Evolutionary conservation across 1,139 yeast genomes (phyloP).

Genomic region (Cylindricascospora bacillispora): DNA sequence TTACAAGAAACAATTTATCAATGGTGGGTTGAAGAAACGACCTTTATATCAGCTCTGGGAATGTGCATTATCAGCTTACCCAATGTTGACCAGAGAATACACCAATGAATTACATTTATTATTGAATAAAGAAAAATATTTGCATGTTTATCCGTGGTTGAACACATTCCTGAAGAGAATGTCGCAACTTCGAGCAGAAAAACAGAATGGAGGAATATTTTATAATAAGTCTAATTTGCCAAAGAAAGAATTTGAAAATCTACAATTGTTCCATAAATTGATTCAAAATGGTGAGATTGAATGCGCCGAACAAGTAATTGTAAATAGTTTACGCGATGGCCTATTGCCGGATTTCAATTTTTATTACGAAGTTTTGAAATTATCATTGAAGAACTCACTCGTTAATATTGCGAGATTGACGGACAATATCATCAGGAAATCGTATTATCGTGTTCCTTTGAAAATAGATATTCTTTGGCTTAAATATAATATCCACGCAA

Average conservation of each 20-base stretch:
- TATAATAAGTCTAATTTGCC: constrained; percentile 2
- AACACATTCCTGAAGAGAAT: constrained; percentile 3
- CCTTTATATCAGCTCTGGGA: constrained; percentile 11
- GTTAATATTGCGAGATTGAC: constrained; percentile 10
- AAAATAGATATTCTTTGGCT: constrained; percentile 18
- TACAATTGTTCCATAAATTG: constrained; percentile 1
- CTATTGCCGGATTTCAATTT: constrained; percentile 14
- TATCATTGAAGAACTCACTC: constrained; percentile 8
- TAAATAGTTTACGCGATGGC: constrained; percentile 14
- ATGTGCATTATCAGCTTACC: constrained; percentile 12
- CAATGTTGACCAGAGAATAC: constrained; percentile 11
- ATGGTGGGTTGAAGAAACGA: constrained; percentile 6
- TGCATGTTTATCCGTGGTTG: constrained; percentile 8
- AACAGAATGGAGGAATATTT: constrained; percentile 4
- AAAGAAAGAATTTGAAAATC: constrained; percentile 1
- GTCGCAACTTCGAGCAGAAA: constrained; percentile 2
- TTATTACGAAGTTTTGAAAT: constrained; percentile 12
- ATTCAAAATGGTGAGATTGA: constrained; percentile 6
- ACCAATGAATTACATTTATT: constrained; percentile 13
- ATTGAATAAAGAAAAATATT: constrained; percentile 8
- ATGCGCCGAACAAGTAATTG: constrained; percentile 8
- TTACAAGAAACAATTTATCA: constrained; percentile 5
- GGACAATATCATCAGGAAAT: constrained; percentile 9
- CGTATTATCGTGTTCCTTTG: constrained; percentile 10
- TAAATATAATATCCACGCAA: constrained; percentile 8